Evolutionary conservation across 176 grass and related monocot species (phyloP).

Genomic region (Hordeum vulgare): MorexV3_pseudomolecules_assembly NC_058520.1:14358990-14359489

Average conservation of each 20-base stretch:
- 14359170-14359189: neutral
- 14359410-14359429: neutral
- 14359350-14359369: neutral
- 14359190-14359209: fast-evolving
- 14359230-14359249: conserved; percentile 25
- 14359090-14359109: neutral
- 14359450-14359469: neutral
- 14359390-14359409: neutral
- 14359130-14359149: conserved; percentile 22
- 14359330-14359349: neutral
- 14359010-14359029: neutral
- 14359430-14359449: neutral
- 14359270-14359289: neutral
- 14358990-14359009: neutral
- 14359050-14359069: neutral
- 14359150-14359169: neutral
- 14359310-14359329: neutral
- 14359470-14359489: neutral
- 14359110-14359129: neutral
- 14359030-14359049: conserved; percentile 6
- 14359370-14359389: neutral
- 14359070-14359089: neutral
- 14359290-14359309: conserved; percentile 35
- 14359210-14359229: neutral
- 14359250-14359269: conserved; percentile 6